Conservation (phyloP, 2,329 filamentous ascomycete species). For the Passalora sequoiae region DNA sequence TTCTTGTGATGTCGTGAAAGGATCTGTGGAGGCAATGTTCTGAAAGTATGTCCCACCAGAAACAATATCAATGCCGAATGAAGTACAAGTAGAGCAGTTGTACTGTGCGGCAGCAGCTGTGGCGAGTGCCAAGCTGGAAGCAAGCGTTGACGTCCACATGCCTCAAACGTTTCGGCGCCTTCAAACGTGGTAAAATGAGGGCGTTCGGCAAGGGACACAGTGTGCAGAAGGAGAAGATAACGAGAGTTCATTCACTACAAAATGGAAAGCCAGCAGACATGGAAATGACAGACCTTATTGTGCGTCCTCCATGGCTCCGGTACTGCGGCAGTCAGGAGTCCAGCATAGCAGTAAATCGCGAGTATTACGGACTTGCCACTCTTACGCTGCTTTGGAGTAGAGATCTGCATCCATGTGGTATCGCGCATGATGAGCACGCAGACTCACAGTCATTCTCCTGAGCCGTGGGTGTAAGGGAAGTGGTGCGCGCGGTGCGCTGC, state of each 20-base stretch:
- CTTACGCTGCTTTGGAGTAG: neutral
- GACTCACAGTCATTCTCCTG: neutral
- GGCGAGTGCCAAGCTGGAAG: neutral
- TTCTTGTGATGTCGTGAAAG: conserved; percentile 41
- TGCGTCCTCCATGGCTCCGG: too few relatives aligned
- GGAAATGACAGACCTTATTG: neutral
- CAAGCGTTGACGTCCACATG: neutral
- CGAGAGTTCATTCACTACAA: neutral
- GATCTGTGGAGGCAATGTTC: conserved; percentile 38
- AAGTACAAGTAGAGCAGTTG: conserved; percentile 19
- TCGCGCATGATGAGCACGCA: neutral
- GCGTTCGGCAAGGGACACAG: neutral
- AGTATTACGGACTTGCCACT: neutral
- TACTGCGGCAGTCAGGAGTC: neutral
- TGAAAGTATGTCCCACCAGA: conserved; percentile 43
- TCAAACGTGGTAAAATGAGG: neutral
- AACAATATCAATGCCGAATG: conserved; percentile 38
- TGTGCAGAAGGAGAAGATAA: neutral
- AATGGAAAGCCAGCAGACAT: neutral
- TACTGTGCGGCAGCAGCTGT: neutral
- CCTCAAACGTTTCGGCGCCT: neutral
- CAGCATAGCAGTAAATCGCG: neutral
- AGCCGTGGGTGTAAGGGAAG: neutral
- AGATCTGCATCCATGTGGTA: neutral
- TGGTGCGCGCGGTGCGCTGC: neutral